Evolutionary conservation across 1,139 yeast species (phyloP).

Genomic region (Candida albicans): DNA sequence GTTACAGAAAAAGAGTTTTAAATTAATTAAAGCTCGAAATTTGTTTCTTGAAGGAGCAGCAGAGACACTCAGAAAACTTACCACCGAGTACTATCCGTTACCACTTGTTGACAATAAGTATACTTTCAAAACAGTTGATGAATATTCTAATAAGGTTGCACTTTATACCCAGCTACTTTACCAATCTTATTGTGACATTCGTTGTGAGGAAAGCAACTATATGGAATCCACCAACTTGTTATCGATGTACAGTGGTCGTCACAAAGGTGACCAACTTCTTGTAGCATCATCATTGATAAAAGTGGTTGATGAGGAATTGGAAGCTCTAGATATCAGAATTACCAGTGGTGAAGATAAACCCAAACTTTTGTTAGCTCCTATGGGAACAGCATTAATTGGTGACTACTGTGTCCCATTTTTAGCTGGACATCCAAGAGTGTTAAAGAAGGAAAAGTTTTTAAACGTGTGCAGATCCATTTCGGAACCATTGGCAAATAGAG

Average conservation of each 20-base stretch:
- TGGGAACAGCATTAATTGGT: background rate
- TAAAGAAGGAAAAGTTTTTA: background rate
- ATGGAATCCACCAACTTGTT: slow-evolving; percentile 10
- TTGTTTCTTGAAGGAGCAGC: slow-evolving; percentile 1
- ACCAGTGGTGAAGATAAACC: background rate
- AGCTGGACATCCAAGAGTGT: background rate
- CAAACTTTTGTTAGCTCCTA: background rate
- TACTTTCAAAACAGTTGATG: background rate
- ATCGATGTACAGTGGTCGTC: background rate
- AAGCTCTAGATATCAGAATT: background rate
- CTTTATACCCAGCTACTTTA: background rate
- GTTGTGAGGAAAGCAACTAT: slow-evolving; percentile 7
- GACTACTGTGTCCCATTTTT: background rate
- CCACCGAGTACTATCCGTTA: background rate
- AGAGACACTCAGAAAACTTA: background rate
- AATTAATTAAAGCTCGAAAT: slow-evolving; percentile 4
- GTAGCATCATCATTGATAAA: background rate
- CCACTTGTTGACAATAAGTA: background rate
- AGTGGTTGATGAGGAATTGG: background rate
- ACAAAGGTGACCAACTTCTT: slow-evolving; percentile 17
- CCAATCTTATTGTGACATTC: background rate
- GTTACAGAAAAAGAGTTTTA: slow-evolving; percentile 9
- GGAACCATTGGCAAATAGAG: background rate
- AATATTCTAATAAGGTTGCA: slow-evolving; percentile 2
- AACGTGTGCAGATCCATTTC: background rate